Percentiles rank a stretch among this genome's conserved stretches.
These are phyloP conservation scores for Discostella stelligera DNA, from an alignment of 352 stramenopile genomes.

Conservation along the genomic window DNA sequence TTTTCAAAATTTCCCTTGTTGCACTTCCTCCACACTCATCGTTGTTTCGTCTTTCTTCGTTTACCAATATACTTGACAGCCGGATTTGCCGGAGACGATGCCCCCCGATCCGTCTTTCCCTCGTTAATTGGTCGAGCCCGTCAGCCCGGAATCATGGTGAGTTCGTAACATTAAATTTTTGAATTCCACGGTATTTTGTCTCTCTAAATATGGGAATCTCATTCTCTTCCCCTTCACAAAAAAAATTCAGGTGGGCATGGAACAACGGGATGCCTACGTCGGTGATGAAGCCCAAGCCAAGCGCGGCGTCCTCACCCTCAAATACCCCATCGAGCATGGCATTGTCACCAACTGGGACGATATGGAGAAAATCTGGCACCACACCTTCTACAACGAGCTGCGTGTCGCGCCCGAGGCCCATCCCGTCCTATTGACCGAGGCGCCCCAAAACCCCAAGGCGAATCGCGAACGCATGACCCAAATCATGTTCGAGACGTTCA, in stretches of 20 bases:
- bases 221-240: constrained; percentile 12
- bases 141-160: constrained; percentile 94
- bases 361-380: constrained; percentile 99
- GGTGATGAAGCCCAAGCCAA: constrained; percentile 92
- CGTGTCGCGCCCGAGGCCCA: constrained; percentile 91
- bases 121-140: constrained; percentile 92
- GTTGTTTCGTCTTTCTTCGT: constrained; percentile 8
- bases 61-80: constrained; percentile 62
- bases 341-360: constrained; percentile 99
- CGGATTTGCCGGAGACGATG: constrained; percentile 96
- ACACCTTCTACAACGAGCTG: constrained; percentile 98
- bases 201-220: too few relatives aligned
- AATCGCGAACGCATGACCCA: constrained; percentile 92
- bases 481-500: constrained; percentile 99
- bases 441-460: constrained; percentile 88
- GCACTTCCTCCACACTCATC: constrained; percentile 7
- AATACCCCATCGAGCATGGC: constrained; percentile 98
- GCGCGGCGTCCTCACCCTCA: constrained; percentile 69
- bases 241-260: constrained; percentile 87
- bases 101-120: constrained; percentile 94
- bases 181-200: too few relatives aligned
- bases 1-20: constrained; percentile 1
- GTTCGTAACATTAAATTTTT: constrained; percentile 24
- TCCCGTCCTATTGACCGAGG: constrained; percentile 91
- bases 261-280: constrained; percentile 89